A percentile compares a stretch with the other conserved stretches of the same genome.
These are phyloP conservation scores for Rhodotorula sp. DNA, from an alignment of 1,284 basidiomycete species.

Conservation along the genomic window DNA sequence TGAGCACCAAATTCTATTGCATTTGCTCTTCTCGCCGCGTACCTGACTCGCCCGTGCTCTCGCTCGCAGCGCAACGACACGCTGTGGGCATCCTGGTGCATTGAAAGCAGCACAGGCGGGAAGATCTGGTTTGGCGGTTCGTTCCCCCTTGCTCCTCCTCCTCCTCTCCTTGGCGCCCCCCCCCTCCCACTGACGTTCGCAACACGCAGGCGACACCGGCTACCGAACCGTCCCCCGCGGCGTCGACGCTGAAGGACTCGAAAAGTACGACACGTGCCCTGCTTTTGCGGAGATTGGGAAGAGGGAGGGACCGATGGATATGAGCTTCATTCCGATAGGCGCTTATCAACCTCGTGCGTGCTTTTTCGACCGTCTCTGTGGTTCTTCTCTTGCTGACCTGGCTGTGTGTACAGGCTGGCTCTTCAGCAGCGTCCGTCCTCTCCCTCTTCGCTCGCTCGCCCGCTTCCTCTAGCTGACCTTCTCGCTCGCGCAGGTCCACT, in stretches of 20 bases:
- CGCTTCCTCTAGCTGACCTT: neutral
- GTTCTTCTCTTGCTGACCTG: neutral
- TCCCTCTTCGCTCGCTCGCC: neutral
- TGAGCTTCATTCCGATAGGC: conserved; percentile 52
- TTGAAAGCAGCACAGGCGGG: conserved; percentile 47
- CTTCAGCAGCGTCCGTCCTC: conserved; percentile 53
- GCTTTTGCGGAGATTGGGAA: conserved; percentile 67
- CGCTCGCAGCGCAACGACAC: conserved; percentile 57
- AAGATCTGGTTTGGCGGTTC: conserved; percentile 61
- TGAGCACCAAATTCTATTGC: neutral
- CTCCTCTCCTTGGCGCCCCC: too few relatives aligned
- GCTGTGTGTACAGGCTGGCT: conserved; percentile 47
- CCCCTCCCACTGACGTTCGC: neutral
- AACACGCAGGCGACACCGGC: conserved; percentile 59
- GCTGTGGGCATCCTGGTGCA: conserved; percentile 63
- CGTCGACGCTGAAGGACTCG: conserved; percentile 48
- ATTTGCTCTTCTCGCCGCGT: neutral
- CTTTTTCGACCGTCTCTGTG: neutral
- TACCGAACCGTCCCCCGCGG: conserved; percentile 50
- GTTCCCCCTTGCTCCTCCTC: too few relatives aligned
- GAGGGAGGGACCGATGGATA: conserved; percentile 59
- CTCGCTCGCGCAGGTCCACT: conserved; percentile 14
- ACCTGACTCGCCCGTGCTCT: conserved; percentile 44
- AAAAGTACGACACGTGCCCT: conserved; percentile 62
- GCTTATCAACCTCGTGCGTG: conserved; percentile 57